phyloP scores from a whole-genome alignment of 73 alveolate genomes.

The Tetrahymena thermophila region DNA sequence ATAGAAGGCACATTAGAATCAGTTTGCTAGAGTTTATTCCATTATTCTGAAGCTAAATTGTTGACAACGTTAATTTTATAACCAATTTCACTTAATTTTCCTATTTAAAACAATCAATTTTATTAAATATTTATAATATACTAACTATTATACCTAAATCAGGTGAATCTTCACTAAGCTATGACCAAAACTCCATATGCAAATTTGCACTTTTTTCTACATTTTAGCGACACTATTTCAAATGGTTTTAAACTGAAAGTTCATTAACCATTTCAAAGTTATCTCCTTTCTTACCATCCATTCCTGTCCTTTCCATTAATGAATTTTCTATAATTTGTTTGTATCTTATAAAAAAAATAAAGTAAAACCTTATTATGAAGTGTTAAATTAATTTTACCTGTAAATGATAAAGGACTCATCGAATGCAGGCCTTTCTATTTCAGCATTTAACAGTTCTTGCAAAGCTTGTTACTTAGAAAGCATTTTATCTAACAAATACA shows the following conservation, averaged over 20 bases:
- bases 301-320: neutral
- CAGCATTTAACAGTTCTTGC: constrained; percentile 26
- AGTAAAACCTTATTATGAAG: neutral
- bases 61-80: constrained; percentile 21
- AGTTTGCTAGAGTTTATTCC: constrained; percentile 15
- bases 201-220: constrained; percentile 30
- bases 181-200: constrained; percentile 41
- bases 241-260: neutral
- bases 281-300: neutral
- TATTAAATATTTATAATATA: too few relatives aligned
- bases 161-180: constrained; percentile 41
- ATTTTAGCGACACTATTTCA: neutral
- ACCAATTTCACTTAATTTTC: constrained; percentile 19
- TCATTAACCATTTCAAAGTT: neutral
- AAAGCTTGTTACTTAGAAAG: constrained; percentile 24
- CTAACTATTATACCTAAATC: constrained; percentile 21
- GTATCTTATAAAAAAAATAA: neutral
- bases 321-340: neutral
- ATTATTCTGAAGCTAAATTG: neutral
- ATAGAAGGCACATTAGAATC: constrained; percentile 38
- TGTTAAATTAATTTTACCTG: neutral
- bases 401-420: constrained; percentile 32
- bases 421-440: constrained; percentile 22
- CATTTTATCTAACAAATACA: constrained; percentile 32
- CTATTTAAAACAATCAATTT: neutral